Conservation (phyloP, 2,329 filamentous ascomycete species). For the Microdochium paspali region DNA sequence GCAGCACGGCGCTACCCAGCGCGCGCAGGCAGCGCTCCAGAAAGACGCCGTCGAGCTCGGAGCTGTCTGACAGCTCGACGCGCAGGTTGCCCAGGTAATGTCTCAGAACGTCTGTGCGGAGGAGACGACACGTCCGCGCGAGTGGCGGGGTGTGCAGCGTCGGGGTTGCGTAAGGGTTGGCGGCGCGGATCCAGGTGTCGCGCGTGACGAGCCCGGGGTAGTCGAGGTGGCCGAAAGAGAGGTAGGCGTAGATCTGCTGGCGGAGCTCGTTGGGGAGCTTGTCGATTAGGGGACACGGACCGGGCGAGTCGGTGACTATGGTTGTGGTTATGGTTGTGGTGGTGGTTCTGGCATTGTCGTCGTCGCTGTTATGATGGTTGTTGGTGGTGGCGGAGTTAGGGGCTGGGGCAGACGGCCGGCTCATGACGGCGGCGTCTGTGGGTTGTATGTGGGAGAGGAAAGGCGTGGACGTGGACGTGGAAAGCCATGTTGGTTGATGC, state of each 20-base stretch:
- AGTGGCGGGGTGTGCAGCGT: background rate
- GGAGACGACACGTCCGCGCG: background rate
- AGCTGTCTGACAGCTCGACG: background rate
- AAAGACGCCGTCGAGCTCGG: background rate
- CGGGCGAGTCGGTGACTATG: background rate
- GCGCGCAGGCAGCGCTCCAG: background rate
- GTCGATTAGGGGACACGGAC: background rate
- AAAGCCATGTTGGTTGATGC: too few species aligned
- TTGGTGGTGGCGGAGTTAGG: background rate
- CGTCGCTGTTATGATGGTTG: too few species aligned
- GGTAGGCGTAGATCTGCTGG: background rate
- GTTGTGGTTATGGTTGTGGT: too few species aligned
- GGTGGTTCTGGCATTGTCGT: too few species aligned
- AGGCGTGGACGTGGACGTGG: too few species aligned
- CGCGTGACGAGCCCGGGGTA: background rate
- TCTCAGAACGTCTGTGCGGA: background rate
- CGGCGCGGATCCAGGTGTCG: background rate
- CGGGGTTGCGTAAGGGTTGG: background rate
- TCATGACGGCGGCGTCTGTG: background rate
- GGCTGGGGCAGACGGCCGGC: background rate
- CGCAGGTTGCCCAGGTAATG: background rate
- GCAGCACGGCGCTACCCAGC: background rate
- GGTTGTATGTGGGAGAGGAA: background rate
- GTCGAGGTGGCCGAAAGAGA: background rate
- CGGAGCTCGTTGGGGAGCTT: background rate